These are phyloP conservation scores for Komagataella ulmi DNA, from an alignment of 805 yeast species.

Conservation along the genomic window DNA sequence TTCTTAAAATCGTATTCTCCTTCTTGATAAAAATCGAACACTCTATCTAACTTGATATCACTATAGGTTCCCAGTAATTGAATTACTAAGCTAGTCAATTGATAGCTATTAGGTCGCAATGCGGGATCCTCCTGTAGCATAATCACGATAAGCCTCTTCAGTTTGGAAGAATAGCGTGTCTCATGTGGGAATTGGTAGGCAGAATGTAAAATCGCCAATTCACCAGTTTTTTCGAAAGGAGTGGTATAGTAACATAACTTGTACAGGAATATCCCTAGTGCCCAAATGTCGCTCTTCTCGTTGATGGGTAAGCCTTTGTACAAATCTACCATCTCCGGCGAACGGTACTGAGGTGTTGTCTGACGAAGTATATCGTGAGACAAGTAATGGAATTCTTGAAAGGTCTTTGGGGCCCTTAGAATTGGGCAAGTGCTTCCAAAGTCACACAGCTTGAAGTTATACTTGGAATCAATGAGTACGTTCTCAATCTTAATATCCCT, in stretches of 20 bases:
- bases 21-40: constrained; percentile 28
- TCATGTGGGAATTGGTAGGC: constrained; percentile 60
- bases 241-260: constrained; percentile 88
- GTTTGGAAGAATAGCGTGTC: constrained; percentile 58
- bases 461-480: constrained; percentile 62
- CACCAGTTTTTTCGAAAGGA: constrained; percentile 78
- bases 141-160: constrained; percentile 64
- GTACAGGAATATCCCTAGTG: constrained; percentile 82
- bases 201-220: constrained; percentile 77
- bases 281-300: constrained; percentile 94
- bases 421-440: constrained; percentile 80
- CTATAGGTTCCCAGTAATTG: constrained; percentile 41
- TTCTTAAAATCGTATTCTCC: constrained; percentile 16
- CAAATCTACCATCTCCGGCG: constrained; percentile 94
- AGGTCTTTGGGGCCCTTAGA: constrained; percentile 62
- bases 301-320: constrained; percentile 75
- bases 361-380: constrained; percentile 79
- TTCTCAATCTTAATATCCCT: constrained; percentile 92
- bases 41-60: constrained; percentile 8
- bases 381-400: constrained; percentile 58
- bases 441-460: constrained; percentile 76
- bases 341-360: constrained; percentile 90
- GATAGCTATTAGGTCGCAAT: constrained; percentile 77
- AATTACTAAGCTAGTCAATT: constrained; percentile 54
- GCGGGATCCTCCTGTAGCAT: constrained; percentile 77